Evolutionary conservation across 805 yeast genomes (phyloP).

Genomic region (Saccharomycopsis lassenensis): DNA sequence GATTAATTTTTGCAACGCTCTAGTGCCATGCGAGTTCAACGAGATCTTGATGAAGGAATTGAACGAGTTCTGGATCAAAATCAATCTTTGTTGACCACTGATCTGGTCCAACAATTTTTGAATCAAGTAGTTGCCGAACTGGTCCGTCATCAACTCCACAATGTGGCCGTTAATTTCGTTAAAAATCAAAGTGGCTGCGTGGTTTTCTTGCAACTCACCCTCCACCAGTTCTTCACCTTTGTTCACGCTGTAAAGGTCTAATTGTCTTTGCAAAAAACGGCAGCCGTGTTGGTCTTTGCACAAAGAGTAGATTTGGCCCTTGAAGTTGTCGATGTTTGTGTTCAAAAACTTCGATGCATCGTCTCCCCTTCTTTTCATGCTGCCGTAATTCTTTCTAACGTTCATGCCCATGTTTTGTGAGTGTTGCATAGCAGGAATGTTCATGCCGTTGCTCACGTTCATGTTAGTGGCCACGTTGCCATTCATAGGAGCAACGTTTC

Average conservation of each 20-base stretch:
- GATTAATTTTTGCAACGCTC: slow-evolving; percentile 87
- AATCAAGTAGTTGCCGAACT: slow-evolving; percentile 93
- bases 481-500: too few relatives aligned
- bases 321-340: slow-evolving; percentile 56
- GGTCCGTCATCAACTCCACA: slow-evolving; percentile 85
- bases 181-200: slow-evolving; percentile 64
- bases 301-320: slow-evolving; percentile 63
- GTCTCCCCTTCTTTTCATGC: slow-evolving; percentile 29
- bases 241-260: slow-evolving; percentile 50
- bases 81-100: slow-evolving; percentile 54
- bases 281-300: slow-evolving; percentile 98
- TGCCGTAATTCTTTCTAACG: neutral
- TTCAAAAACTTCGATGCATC: slow-evolving; percentile 62
- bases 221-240: slow-evolving; percentile 5
- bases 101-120: slow-evolving; percentile 83
- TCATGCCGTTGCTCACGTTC: too few relatives aligned
- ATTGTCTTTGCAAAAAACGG: slow-evolving; percentile 77
- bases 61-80: slow-evolving; percentile 43
- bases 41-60: slow-evolving; percentile 72
- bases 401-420: slow-evolving; percentile 1
- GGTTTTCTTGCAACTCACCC: too few relatives aligned
- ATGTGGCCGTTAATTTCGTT: slow-evolving; percentile 69
- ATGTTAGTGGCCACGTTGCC: too few relatives aligned
- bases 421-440: too few relatives aligned
- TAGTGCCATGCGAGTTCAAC: slow-evolving; percentile 88